A percentile compares a stretch with the other conserved stretches of the same genome.
Evolutionary conservation across 2,329 filamentous ascomycete genomes (phyloP).

Genomic region (Fusarium sp.): DNA sequence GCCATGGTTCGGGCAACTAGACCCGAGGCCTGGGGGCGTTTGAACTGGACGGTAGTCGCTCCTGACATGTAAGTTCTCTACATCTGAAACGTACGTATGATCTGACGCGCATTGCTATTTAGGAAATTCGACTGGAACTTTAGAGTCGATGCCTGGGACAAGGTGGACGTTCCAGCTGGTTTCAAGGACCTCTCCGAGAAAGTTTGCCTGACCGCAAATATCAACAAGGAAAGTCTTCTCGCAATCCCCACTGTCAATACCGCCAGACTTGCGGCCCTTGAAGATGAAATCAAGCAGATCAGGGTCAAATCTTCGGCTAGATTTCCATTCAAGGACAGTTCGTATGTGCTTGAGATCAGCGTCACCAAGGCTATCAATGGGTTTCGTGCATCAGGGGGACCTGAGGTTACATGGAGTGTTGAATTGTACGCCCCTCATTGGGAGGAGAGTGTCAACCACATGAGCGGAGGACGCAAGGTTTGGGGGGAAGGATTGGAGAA

Average conservation of each 20-base stretch:
- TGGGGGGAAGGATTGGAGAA: conserved; percentile 45
- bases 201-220: conserved; percentile 30
- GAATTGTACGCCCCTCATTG: conserved; percentile 49
- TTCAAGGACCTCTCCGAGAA: conserved; percentile 36
- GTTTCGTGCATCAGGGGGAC: conserved; percentile 8
- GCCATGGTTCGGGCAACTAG: conserved; percentile 35
- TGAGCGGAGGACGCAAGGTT: conserved; percentile 41
- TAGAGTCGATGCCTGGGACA: conserved; percentile 42
- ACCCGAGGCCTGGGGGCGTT: conserved; percentile 34
- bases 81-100: not conserved
- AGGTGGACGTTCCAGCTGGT: conserved; percentile 26
- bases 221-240: conserved; percentile 16
- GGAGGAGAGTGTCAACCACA: conserved; percentile 49
- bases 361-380: conserved; percentile 44
- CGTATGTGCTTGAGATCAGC: conserved; percentile 48
- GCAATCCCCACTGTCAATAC: conserved; percentile 24
- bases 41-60: conserved; percentile 48
- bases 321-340: conserved; percentile 45
- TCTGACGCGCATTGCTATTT: conserved; percentile 16
- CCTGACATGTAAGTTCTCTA: conserved; percentile 48
- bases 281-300: conserved; percentile 29
- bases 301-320: conserved; percentile 42
- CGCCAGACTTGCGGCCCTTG: conserved; percentile 11
- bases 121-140: conserved; percentile 50
- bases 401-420: conserved; percentile 45